A percentile compares a stretch with the other conserved stretches of the same genome.
These are phyloP conservation scores for Eucalyptus decipiens DNA, from an alignment of 345 rosid species.

Conservation along the genomic window DNA sequence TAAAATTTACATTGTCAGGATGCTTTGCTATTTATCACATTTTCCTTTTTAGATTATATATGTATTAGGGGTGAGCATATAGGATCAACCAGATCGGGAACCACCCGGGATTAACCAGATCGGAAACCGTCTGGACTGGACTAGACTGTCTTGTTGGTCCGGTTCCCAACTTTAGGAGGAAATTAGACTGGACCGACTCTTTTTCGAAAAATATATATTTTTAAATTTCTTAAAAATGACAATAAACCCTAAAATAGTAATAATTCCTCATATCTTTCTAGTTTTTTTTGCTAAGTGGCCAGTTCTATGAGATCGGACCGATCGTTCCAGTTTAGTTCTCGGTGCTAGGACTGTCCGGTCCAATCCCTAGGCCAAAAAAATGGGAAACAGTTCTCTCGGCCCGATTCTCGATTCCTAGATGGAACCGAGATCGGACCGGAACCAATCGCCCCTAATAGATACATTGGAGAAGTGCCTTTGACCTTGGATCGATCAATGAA, in stretches of 20 bases:
- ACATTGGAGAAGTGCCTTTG: neutral
- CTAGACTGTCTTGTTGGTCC: rapidly evolving
- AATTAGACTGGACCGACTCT: rapidly evolving
- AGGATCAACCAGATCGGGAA: rapidly evolving
- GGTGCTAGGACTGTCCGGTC: rapidly evolving
- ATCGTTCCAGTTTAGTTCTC: rapidly evolving
- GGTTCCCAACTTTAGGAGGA: rapidly evolving
- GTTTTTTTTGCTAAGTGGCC: neutral
- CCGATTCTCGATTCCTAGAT: rapidly evolving
- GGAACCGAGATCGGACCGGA: rapidly evolving
- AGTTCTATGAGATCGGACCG: rapidly evolving
- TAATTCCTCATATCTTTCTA: no score
- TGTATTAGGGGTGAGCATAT: no score
- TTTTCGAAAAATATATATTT: no score
- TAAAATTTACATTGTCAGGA: neutral
- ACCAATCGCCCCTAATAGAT: neutral
- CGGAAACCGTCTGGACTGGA: rapidly evolving
- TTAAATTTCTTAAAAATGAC: neutral
- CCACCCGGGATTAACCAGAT: rapidly evolving
- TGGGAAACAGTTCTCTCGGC: rapidly evolving
- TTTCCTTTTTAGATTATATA: neutral
- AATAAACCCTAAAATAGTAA: no score
- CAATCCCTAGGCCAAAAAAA: rapidly evolving
- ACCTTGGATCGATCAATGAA: neutral
- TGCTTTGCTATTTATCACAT: neutral